Percentiles rank a stretch among this genome's conserved stretches.
Conservation (phyloP, 2,329 filamentous ascomycete species). For the Lomentospora prolificans region DNA sequence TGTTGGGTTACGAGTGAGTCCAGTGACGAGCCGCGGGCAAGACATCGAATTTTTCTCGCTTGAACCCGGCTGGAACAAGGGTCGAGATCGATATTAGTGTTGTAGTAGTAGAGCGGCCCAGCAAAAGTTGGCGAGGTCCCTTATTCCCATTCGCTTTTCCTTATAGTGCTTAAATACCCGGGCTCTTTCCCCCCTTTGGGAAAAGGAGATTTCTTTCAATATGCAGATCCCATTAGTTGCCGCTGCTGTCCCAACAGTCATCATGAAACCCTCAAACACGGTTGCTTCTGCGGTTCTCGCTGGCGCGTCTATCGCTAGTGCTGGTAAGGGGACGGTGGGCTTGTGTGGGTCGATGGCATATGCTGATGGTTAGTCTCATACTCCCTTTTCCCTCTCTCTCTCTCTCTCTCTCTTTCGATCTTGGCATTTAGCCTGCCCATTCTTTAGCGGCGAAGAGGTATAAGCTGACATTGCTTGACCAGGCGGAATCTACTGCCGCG, state of each 20-base stretch:
- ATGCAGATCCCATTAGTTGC: conserved; percentile 7
- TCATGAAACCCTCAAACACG: conserved; percentile 5
- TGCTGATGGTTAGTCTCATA: conserved; percentile 3
- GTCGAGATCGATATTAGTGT: no score
- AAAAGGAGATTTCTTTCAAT: neutral
- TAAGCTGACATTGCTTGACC: neutral
- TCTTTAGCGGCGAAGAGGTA: neutral
- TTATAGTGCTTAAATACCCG: conserved; percentile 4
- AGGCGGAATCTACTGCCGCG: conserved; percentile 7
- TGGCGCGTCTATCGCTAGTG: neutral
- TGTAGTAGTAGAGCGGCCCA: neutral
- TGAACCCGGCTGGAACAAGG: neutral
- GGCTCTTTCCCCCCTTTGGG: neutral
- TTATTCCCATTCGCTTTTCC: neutral
- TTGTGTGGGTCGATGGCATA: neutral
- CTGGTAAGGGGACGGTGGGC: neutral
- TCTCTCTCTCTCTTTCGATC: neutral
- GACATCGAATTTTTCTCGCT: neutral
- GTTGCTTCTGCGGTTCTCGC: neutral
- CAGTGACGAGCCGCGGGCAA: neutral
- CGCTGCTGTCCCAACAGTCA: neutral
- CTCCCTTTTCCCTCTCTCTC: neutral
- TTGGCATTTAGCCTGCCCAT: neutral
- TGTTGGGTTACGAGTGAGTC: neutral
- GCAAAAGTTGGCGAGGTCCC: neutral